phyloP scores from a whole-genome alignment of 345 rosid species.

The Schrenkiella parvula region DNA sequence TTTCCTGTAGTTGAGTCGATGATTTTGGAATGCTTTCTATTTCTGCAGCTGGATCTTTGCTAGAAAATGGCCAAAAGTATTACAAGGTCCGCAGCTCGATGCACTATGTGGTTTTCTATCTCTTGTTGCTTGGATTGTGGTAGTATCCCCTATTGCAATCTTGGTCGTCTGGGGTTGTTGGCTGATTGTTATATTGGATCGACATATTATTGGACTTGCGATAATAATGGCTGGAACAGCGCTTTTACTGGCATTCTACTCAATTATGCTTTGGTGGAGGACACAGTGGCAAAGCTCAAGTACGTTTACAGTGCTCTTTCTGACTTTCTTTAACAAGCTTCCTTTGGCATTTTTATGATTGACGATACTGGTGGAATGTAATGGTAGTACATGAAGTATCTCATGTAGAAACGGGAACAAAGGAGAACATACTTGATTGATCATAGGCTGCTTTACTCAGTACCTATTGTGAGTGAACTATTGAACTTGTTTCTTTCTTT shows the following conservation, averaged over 20 bases:
- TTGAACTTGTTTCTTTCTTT: conserved; percentile 19
- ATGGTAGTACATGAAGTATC: conserved; percentile 1
- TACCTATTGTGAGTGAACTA: background rate
- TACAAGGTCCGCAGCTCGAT: conserved; percentile 84
- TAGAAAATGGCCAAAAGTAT: conserved; percentile 86
- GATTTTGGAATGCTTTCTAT: conserved; percentile 11
- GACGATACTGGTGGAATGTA: background rate
- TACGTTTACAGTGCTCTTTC: conserved; percentile 36
- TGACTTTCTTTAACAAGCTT: conserved; percentile 7
- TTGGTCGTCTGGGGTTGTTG: conserved; percentile 89
- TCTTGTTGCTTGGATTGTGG: conserved; percentile 70
- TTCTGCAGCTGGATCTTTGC: conserved; percentile 95
- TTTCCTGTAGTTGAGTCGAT: background rate
- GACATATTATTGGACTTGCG: conserved; percentile 90
- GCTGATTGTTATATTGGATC: conserved; percentile 70
- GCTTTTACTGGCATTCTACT: conserved; percentile 88
- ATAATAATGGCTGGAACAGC: conserved; percentile 97
- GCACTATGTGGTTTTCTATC: conserved; percentile 69
- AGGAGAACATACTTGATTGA: background rate
- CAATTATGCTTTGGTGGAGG: conserved; percentile 99
- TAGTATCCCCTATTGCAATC: conserved; percentile 75
- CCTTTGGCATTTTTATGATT: background rate
- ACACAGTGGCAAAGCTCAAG: conserved; percentile 99
- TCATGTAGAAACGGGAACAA: background rate
- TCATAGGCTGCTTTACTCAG: background rate